Evolutionary conservation across 2,329 filamentous ascomycete species (phyloP).

Genomic region (Pseudofabraea citricarpa): DNA sequence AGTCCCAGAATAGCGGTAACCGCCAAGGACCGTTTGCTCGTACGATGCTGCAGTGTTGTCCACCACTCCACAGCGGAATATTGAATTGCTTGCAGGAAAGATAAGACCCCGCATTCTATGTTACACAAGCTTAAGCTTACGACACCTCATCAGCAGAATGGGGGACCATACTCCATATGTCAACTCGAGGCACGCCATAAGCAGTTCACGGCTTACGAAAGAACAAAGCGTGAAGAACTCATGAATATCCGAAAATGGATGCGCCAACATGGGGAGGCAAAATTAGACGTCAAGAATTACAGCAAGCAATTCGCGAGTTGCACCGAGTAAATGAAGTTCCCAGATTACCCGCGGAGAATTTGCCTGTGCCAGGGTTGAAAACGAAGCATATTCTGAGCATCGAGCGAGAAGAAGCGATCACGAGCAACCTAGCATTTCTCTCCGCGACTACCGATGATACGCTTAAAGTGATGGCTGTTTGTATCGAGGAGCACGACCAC

Average conservation of each 20-base stretch:
- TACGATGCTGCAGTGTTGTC: too few species aligned
- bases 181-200: too few species aligned
- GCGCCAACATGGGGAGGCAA: conserved; percentile 5
- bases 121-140: too few species aligned
- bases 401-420: conserved; percentile 17
- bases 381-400: conserved; percentile 5
- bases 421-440: conserved; percentile 18
- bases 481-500: conserved; percentile 17
- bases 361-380: background rate
- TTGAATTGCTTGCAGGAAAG: too few species aligned
- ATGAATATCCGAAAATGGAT: conserved; percentile 3
- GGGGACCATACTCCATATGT: too few species aligned
- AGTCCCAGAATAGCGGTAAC: too few species aligned
- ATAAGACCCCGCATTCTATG: too few species aligned
- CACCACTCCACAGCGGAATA: too few species aligned
- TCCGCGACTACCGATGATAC: conserved; percentile 15
- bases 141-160: too few species aligned
- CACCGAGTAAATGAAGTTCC: conserved; percentile 6
- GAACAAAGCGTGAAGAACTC: background rate
- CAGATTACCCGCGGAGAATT: conserved; percentile 8
- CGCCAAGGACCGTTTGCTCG: too few species aligned
- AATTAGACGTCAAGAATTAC: conserved; percentile 11
- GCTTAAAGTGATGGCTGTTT: conserved; percentile 17
- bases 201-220: too few species aligned
- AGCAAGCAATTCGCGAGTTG: conserved; percentile 7